Evolutionary conservation across 2,329 filamentous ascomycete genomes (phyloP), one percentile per base, ranked within the genome.

Genomic region (Blastomyces emzantsi): DNA sequence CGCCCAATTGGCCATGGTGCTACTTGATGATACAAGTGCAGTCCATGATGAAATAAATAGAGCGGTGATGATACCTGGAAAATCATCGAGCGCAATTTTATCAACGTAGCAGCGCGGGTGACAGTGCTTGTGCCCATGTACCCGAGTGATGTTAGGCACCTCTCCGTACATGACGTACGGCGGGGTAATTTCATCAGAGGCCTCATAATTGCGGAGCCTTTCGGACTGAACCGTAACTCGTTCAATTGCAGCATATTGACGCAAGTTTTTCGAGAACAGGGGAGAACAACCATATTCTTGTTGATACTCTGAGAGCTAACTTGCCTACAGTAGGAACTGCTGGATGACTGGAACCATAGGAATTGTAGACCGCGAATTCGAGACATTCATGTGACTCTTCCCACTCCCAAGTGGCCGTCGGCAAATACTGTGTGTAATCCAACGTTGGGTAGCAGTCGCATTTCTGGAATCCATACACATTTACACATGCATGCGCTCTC

Each of bases 401-500:
- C 13, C 13, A 25, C 9, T 25, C 13, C 8, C 13, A 17, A 52
- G 49, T 28, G 13, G 9, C 17, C 25, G 6, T 30, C 49, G 15
- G 7, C 45, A 22, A 22, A 47, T 6, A 39, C 13, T 39, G 36
- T 39, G 13, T 22, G 25, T 30, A 13, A 13, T 52, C 28, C 15
- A 2, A 36, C 2, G 30, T 56, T 56, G 56, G 56, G 56, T n/a
- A 59, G 39, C 39, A 39, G 39, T 30, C n/a, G 15, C 39, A 41
- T 17, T 59, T 30, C 39, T 13, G 45, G 22, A 30, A 58, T 33
- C 19, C 28, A 55, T 36, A 55, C 30, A n/a, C 39, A 22, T 3
- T 28, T 59, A 39, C 56, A 47, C 43, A 59, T 59, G 56, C 39
- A 59, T 25, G 39, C 22, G 56, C 39, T 58, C n/a, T 59, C 39